Evolutionary conservation across 2,329 filamentous ascomycete species (phyloP), one percentile per base, ranked within the genome.

Genomic region (Fusarium paranaense): DNA sequence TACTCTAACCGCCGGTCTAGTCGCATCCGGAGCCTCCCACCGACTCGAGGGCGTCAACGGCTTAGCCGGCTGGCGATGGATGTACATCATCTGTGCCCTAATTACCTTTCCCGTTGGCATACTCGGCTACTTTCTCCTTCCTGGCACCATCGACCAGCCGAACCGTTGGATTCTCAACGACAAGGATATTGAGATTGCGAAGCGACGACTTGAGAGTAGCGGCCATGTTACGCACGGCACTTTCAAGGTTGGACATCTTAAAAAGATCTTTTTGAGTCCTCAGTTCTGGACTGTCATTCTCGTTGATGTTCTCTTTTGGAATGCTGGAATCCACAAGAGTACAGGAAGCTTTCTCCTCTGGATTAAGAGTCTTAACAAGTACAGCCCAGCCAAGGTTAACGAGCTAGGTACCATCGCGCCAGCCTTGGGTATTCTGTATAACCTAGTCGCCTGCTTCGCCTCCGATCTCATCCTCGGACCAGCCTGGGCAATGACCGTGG

Each of bases 291-390:
- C 84, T 1, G 78, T 90, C 16, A 79, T 89, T 0, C 67, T 87
- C 4, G 82, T 88, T 47, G 86, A 88, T 47, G 82, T 88, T 16
- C 82, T 90, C 57, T 91, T 90, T 79, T 90, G 87, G 86, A 90
- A 90, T 69, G 83, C 84, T 5, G 79, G 84, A 20, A 85, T 80
- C 47, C 79, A 87, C 61, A 85, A 84, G 2, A 83, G 78, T 7
- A 81, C 84, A 0, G 88, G 87, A 6, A 86, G 84, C 0, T 90
- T 87, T 67, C 78, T 90, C 5, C 82, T 91, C 1, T 91, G 89
- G 89, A 80, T 91, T 58, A 90, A 90, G 79, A 88, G 85, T 65
- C 77, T 90, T 16, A 78, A 84, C 2, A 82, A 85, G 6, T 90
- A 84, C 74, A 42, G 74, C 62, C 3, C 62, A 61, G 54, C 33